Conservation (phyloP, 2,329 filamentous ascomycete species). For the Penicillium sp. region DNA sequence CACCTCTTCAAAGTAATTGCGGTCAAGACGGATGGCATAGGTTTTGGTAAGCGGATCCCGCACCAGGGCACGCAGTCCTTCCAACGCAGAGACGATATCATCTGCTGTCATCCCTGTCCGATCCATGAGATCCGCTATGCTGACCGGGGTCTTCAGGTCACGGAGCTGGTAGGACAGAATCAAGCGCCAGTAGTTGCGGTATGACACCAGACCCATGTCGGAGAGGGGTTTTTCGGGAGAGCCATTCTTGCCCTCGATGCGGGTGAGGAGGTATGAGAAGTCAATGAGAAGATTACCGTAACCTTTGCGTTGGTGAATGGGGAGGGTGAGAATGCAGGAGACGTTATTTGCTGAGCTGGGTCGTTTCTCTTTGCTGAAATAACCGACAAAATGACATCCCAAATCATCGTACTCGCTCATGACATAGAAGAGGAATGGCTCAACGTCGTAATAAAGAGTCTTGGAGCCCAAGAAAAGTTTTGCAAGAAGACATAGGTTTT, state of each 20-base stretch:
- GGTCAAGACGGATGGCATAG: slow-evolving; percentile 84
- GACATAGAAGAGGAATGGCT: slow-evolving; percentile 97
- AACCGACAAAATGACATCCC: slow-evolving; percentile 95
- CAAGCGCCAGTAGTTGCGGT: slow-evolving; percentile 94
- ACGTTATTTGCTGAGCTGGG: slow-evolving; percentile 95
- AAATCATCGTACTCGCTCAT: slow-evolving; percentile 87
- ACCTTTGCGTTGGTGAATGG: slow-evolving; percentile 93
- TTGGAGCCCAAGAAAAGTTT: slow-evolving; percentile 98
- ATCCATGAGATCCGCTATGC: slow-evolving; percentile 60
- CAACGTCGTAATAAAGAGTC: slow-evolving; percentile 98
- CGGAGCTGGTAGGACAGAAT: slow-evolving; percentile 80
- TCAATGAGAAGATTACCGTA: slow-evolving; percentile 96
- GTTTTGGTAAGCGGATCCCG: slow-evolving; percentile 81
- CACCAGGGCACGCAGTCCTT: slow-evolving; percentile 82
- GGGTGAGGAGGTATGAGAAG: slow-evolving; percentile 93
- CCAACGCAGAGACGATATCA: slow-evolving; percentile 89
- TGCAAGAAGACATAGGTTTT: slow-evolving; percentile 86
- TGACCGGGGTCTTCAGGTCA: slow-evolving; percentile 53
- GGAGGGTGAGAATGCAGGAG: slow-evolving; percentile 90
- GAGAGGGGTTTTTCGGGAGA: slow-evolving; percentile 96
- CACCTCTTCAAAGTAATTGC: slow-evolving; percentile 79
- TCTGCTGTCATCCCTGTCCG: slow-evolving; percentile 93
- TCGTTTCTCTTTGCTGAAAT: slow-evolving; percentile 97
- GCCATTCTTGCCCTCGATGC: slow-evolving; percentile 87
- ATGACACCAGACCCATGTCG: slow-evolving; percentile 95